Base-by-base conservation (phyloP, 257 asterid genomes). In the Przewalskia tangutica region DNA sequence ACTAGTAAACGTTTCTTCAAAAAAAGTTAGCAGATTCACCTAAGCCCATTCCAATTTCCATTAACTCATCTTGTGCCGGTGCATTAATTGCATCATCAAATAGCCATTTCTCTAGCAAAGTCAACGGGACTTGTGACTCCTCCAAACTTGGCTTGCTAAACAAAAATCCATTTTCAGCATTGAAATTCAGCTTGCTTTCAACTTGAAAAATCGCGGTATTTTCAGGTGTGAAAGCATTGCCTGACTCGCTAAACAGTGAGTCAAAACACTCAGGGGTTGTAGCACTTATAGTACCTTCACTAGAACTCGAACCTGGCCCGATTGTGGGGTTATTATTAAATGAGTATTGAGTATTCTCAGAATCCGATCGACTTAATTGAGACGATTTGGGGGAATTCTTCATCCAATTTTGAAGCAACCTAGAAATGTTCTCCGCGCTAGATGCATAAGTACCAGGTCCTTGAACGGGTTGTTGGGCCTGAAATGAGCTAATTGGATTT, bases 371-470 rank as follows among this genome's bases (percentile, higher is more conserved):
- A 86, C 64, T 76, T 20, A 73, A 73, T 7, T 82, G 40, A 46
- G 12, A 6, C 20, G 79, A 56, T 16, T 86, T 87, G 0, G 89
- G 90, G 6, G 92, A 60, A 17, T 81, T 88, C 6, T 88, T 88
- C 81, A 27, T 82, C 95, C 97, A 92, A 51, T 84, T 89, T 36
- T 86, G 84, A 38, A 92, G 93, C 89, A 91, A 83, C 9, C 90
- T 89, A n/a, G 97, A 91, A 8, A 92, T 92, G 86, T 92, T 92
- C n/a, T 91, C 95, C 0, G 93, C 85, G 51, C 92, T 92, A 0
- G 91, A 86, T 20, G 92, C 97, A 9, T 92, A 92, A 0, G 92
- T 18, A 8, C 87, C 55, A 10, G 79, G 23, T 40, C 79, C 20
- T 50, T 20, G 63, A n/a, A 59, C 42, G 10, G 81, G 14, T 42